Conservation (phyloP, 768 basidiomycete genomes). For the Collybiopsis luxurians region DNA sequence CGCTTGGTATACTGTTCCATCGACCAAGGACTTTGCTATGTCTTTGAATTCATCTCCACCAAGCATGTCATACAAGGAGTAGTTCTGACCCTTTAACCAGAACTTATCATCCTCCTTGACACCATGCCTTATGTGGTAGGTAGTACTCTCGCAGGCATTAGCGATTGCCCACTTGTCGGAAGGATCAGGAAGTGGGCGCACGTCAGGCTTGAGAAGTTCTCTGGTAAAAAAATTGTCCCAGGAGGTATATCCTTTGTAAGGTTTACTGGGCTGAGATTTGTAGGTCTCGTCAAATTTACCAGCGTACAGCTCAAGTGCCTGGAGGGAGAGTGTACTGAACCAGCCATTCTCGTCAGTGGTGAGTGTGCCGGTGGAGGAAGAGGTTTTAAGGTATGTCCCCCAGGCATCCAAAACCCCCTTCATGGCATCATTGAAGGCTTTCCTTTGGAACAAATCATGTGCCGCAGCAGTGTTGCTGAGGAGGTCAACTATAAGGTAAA, state of each 20-base stretch:
- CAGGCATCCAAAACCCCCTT: neutral
- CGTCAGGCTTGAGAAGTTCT: conserved; percentile 25
- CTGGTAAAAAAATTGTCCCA: conserved; percentile 47
- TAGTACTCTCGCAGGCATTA: conserved; percentile 43
- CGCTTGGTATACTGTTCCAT: conserved; percentile 42
- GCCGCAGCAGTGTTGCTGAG: conserved; percentile 1
- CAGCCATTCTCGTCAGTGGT: neutral
- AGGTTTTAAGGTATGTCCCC: neutral
- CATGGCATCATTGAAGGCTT: neutral
- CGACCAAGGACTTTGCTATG: conserved; percentile 35
- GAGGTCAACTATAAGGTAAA: conserved; percentile 5
- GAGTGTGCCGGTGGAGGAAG: neutral
- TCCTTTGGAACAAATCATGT: neutral
- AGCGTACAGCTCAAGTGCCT: conserved; percentile 2
- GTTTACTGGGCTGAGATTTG: conserved; percentile 23
- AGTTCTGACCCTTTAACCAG: conserved; percentile 50
- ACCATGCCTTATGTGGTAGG: conserved; percentile 29
- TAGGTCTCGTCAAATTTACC: conserved; percentile 17
- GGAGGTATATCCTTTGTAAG: conserved; percentile 33
- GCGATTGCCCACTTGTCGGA: conserved; percentile 27
- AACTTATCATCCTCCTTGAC: conserved; percentile 38
- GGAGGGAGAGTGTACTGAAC: neutral
- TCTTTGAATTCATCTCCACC: conserved; percentile 24
- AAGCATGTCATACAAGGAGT: conserved; percentile 49
- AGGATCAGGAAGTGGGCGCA: conserved; percentile 36